Evolutionary conservation across 1,139 yeast genomes (phyloP), one percentile per base, ranked within the genome.

Genomic region (Casaregolazyma lundiana): DNA sequence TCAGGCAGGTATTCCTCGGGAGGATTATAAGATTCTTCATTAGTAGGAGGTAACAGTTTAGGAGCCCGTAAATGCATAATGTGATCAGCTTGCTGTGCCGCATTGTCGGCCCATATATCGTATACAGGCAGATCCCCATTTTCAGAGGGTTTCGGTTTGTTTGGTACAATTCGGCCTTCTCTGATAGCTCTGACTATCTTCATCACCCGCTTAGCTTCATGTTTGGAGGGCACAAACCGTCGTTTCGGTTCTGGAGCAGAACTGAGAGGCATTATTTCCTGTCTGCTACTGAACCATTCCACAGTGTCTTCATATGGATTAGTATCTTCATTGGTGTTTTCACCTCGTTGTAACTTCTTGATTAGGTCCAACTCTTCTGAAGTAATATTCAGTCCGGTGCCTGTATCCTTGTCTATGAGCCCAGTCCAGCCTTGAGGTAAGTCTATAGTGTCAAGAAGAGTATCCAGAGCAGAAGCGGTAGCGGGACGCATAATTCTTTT

Each of bases 341-440:
- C 90, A 58, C 92, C 88, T 53, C 75, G 77, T 68, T 89, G 96
- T 59, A 92, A 81, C 64, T 88, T 88, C 55, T 83, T 76, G 61
- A 92, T 87, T 53, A 94, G 75, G 54, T 90, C 96, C 59, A 90
- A 75, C 68, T 92, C 98, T 62, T 92, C 97, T 49, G 77, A 76
- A n/a, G 89, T 80, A 53, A 92, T 73, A 58, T 92, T 89, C 68
- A 92, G 76, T 43, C 88, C 76, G n/a, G 81, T 69, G 53, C 98
- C 99, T 7, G 97, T 88, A 57, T 82, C 77, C 62, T 88, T 87
- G 66, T 92, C 97, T 50, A 92, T 70, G 54, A 94, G 73, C 40
- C 99, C 99, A 8, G 98, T 94, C 97, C 97, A 92, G 32, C 98
- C 98, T 67, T 86, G 95, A 9, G 97, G 98, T 54, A 92, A 73